phyloP scores from a whole-genome alignment of 2,329 filamentous ascomycete species.

The Hymenoscyphus infarciens region DNA sequence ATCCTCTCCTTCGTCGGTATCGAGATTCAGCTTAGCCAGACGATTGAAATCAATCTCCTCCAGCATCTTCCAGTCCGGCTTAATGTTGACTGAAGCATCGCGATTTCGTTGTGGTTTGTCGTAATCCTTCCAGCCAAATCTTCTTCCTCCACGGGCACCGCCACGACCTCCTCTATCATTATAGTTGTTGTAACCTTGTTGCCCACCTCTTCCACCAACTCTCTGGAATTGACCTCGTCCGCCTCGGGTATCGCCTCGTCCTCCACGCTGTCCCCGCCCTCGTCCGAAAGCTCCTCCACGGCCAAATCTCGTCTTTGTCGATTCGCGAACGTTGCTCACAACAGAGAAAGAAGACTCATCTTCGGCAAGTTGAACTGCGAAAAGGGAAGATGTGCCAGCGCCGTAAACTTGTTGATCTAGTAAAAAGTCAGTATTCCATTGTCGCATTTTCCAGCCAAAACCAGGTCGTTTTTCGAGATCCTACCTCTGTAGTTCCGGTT shows the following conservation, averaged over 20 bases:
- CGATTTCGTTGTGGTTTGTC: conserved; percentile 97
- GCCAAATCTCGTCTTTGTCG: conserved; percentile 80
- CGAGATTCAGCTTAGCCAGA: conserved; percentile 90
- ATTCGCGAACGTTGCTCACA: conserved; percentile 89
- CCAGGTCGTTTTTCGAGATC: conserved; percentile 25
- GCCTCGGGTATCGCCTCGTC: conserved; percentile 66
- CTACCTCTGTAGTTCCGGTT: conserved; percentile 89
- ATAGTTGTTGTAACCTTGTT: conserved; percentile 64
- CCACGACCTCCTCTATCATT: conserved; percentile 66
- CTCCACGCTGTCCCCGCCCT: conserved; percentile 67
- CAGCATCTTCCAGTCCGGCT: conserved; percentile 89
- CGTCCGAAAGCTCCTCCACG: conserved; percentile 89
- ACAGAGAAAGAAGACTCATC: conserved; percentile 98
- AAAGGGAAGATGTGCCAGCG: conserved; percentile 78
- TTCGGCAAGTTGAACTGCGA: conserved; percentile 87
- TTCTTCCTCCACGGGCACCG: conserved; percentile 71
- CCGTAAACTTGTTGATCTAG: conserved; percentile 96
- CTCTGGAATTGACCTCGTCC: conserved; percentile 65
- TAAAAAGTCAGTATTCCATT: conserved; percentile 10
- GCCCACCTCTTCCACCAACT: conserved; percentile 65
- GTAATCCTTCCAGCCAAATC: conserved; percentile 98
- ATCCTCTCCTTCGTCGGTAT: conserved; percentile 92
- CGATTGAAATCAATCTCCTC: conserved; percentile 99
- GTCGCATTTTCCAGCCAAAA: conserved; percentile 12
- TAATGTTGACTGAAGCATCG: conserved; percentile 93